Percentiles rank a stretch among this genome's conserved stretches.
These are phyloP conservation scores for Ceratocystis lukuohia DNA, from an alignment of 2,329 filamentous ascomycete species.

Conservation along the genomic window DNA sequence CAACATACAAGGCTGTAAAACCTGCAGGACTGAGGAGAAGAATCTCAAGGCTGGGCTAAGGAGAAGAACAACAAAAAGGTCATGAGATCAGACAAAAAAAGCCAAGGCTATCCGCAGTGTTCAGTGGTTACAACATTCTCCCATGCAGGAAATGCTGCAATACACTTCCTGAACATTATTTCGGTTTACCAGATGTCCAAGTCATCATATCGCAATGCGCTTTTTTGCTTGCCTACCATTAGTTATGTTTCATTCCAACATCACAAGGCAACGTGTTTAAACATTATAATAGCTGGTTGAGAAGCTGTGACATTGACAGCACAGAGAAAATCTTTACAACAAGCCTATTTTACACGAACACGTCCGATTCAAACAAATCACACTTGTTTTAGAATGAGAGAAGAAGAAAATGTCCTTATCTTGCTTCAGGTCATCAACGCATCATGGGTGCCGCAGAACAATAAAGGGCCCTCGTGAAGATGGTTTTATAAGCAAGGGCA, in stretches of 20 bases:
- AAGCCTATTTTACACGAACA: too few relatives aligned
- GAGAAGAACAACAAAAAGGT: not conserved
- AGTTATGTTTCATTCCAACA: not conserved
- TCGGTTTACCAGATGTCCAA: slow-evolving; percentile 20
- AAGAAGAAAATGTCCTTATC: slow-evolving; percentile 35
- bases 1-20: too few relatives aligned
- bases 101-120: slow-evolving; percentile 16
- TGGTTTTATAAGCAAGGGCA: slow-evolving; percentile 52
- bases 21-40: not conserved
- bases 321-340: too few relatives aligned
- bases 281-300: too few relatives aligned
- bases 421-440: slow-evolving; percentile 56
- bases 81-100: slow-evolving; percentile 12
- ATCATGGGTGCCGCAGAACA: slow-evolving; percentile 47
- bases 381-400: not conserved
- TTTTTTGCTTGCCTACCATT: not conserved
- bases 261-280: too few relatives aligned
- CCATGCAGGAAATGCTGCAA: not conserved
- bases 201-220: slow-evolving; percentile 15
- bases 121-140: slow-evolving; percentile 4
- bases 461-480: slow-evolving; percentile 47
- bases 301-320: too few relatives aligned
- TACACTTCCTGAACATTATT: slow-evolving; percentile 12
- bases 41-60: not conserved
- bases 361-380: too few relatives aligned